phyloP scores from a whole-genome alignment of 176 grass and related monocot genomes.

The Oryza meridionalis region DNA sequence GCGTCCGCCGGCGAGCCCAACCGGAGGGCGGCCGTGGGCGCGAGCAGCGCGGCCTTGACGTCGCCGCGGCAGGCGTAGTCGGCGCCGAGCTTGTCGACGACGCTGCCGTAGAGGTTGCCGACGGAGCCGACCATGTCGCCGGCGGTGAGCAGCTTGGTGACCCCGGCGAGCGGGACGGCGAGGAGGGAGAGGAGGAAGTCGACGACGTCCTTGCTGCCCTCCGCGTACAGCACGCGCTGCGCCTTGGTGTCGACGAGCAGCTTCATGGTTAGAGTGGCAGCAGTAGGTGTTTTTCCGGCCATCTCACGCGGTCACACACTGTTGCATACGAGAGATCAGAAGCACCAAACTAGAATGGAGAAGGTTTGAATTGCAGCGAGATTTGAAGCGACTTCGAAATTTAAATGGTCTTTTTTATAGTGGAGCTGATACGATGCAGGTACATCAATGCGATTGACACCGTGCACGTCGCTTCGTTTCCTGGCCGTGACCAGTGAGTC shows the following conservation, averaged over 20 bases:
- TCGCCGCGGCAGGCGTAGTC: not conserved
- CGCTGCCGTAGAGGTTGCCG: slow-evolving; percentile 37
- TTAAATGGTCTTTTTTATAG: no score
- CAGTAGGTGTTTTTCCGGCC: no score
- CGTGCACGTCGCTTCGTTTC: no score
- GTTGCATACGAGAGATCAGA: no score
- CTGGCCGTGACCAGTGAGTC: no score
- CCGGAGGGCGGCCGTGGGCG: not conserved
- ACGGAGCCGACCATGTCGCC: slow-evolving; percentile 36
- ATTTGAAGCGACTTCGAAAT: no score
- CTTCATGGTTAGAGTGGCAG: not conserved
- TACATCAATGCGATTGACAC: no score
- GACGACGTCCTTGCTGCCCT: slow-evolving; percentile 52
- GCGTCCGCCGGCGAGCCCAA: no score
- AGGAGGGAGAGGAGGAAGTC: slow-evolving; percentile 67
- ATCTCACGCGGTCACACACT: no score
- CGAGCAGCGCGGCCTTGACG: slow-evolving; percentile 23
- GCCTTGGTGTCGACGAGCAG: not conserved
- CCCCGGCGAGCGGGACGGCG: slow-evolving; percentile 13
- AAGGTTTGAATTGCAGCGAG: no score
- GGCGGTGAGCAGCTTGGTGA: slow-evolving; percentile 26
- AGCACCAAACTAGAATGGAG: no score
- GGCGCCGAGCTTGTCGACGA: slow-evolving; percentile 35
- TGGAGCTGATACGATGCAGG: no score
- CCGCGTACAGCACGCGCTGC: slow-evolving; percentile 49